Evolutionary conservation across 2,329 filamentous ascomycete species (phyloP), one percentile per base, ranked within the genome.

Genomic region (Botrytis hyacinthi): DNA sequence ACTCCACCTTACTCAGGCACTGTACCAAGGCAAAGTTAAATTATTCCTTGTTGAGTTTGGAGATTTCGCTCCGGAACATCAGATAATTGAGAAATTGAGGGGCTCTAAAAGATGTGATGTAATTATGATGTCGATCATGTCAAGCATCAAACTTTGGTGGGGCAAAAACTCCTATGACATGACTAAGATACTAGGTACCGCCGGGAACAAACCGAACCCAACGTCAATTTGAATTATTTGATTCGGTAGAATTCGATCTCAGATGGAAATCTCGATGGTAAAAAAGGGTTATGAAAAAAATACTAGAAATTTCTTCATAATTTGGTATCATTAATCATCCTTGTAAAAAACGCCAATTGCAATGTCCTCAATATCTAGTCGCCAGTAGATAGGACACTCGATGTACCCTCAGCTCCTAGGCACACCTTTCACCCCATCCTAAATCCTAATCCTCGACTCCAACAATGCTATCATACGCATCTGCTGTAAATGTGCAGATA

Each of bases 241-340:
- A 68, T 42, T 54, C 26, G 26, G 46, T 48, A 68, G n/a, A 10
- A 12, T 40, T 54, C 46, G 32, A 54, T 68, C 65, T 40, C 65
- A 29, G 46, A 54, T 68, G 46, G n/a, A 40, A 67, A 51, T 26
- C 22, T 29, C 29, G 44, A 67, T 67, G 16, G n/a, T 42, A 66
- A 46, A 67, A 54, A 48, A 35, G 26, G 16, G 18, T 22, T 35
- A 8, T 20, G 16, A 32, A 22, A 72, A 66, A 65, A 48, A 20
- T 16, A 40, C 22, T 59, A 62, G 54, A 62, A 69, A 48, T 29
- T 70, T 69, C 63, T 73, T 73, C 63, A 40, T 61, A n/a, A 72
- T 68, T 29, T 80, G 79, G 78, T 80, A 80, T 80, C 79, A 76
- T 79, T 76, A 78, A 74, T 79, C 75, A 76, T 78, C 65, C 75